Conservation (phyloP, 352 stramenopile genomes). For the Phytophthora pluvialis region DNA sequence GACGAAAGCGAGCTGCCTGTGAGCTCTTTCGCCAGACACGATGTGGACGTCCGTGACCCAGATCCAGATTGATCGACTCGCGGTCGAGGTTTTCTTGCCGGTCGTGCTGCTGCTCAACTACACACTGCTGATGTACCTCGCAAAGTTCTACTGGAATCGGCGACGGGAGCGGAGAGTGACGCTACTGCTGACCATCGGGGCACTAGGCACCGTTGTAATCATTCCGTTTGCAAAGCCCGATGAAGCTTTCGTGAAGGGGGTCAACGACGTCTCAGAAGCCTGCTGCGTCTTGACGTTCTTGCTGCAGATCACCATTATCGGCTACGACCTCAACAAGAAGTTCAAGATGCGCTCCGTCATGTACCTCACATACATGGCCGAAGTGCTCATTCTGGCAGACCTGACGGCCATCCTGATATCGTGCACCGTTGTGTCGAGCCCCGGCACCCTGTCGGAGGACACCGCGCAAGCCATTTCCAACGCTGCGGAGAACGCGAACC, state of each 20-base stretch:
- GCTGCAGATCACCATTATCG: conserved; percentile 53
- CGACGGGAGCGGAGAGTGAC: conserved; percentile 17
- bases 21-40: too few species aligned
- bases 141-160: conserved; percentile 37
- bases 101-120: conserved; percentile 51
- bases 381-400: conserved; percentile 33
- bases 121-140: conserved; percentile 48
- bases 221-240: conserved; percentile 38
- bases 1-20: too few species aligned
- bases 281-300: conserved; percentile 46
- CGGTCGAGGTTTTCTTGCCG: conserved; percentile 36
- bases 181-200: conserved; percentile 32
- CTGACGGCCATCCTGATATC: conserved; percentile 25
- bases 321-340: conserved; percentile 39
- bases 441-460: conserved; percentile 1
- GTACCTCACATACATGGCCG: conserved; percentile 35
- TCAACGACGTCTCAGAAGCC: conserved; percentile 48
- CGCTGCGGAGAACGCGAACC: conserved; percentile 26
- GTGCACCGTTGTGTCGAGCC: conserved; percentile 10
- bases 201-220: conserved; percentile 27
- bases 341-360: conserved; percentile 45
- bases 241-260: conserved; percentile 18
- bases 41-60: conserved; percentile 36
- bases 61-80: conserved; percentile 22
- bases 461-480: conserved; percentile 21